Conservation (phyloP, 495 filamentous ascomycete genomes). For the Recurvomyces mirabilis region DNA sequence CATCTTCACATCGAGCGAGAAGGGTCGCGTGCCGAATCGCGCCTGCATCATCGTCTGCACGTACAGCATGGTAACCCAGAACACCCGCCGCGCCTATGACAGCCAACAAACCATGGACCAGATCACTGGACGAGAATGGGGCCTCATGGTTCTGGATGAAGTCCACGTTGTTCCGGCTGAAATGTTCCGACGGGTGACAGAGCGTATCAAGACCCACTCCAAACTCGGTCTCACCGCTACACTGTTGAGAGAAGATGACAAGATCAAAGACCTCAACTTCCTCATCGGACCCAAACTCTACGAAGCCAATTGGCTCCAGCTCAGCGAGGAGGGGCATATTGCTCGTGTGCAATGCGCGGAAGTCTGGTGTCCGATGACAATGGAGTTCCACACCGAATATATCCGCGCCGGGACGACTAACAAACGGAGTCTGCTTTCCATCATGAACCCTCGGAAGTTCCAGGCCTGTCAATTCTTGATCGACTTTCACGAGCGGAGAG, state of each 20-base stretch:
- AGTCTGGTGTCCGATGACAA: slow-evolving; percentile 98
- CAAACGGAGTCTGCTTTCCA: slow-evolving; percentile 68
- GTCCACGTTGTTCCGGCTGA: slow-evolving; percentile 95
- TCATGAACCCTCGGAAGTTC: slow-evolving; percentile 97
- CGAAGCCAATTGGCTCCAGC: slow-evolving; percentile 99
- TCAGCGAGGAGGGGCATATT: slow-evolving; percentile 93
- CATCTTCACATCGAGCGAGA: slow-evolving; percentile 89
- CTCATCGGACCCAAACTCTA: slow-evolving; percentile 95
- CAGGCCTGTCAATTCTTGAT: slow-evolving; percentile 96
- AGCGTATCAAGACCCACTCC: slow-evolving; percentile 80
- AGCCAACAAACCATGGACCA: slow-evolving; percentile 98
- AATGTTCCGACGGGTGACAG: slow-evolving; percentile 89
- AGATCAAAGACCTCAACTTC: slow-evolving; percentile 95
- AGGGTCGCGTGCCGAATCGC: slow-evolving; percentile 75
- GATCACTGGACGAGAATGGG: slow-evolving; percentile 85
- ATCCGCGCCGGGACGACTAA: slow-evolving; percentile 56
- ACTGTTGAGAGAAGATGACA: slow-evolving; percentile 90
- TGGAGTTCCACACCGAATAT: slow-evolving; percentile 95
- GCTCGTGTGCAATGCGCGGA: slow-evolving; percentile 96
- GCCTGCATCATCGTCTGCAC: slow-evolving; percentile 95
- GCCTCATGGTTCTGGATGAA: slow-evolving; percentile 93
- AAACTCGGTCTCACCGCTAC: slow-evolving; percentile 97
- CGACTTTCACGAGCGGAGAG: slow-evolving; percentile 89
- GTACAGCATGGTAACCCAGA: slow-evolving; percentile 95
- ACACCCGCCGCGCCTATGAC: slow-evolving; percentile 75